Base-by-base conservation (phyloP, 179 eudicot genomes). In the Heliamphora ciliata region DNA sequence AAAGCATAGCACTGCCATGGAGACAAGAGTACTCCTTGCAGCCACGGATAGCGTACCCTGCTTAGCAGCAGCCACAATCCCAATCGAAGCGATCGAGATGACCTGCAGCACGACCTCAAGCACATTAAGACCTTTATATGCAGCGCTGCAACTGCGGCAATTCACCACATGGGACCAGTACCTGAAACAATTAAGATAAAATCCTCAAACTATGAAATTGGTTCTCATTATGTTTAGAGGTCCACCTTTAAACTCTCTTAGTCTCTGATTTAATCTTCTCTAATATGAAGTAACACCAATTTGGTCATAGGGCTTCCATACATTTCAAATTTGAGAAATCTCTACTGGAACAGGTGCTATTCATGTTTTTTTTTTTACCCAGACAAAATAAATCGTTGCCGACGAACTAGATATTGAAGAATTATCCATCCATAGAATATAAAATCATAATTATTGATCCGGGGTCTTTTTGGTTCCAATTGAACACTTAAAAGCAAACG, bases 141-240 rank as follows among this genome's bases (percentile, higher is more conserved):
- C 97, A 63, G 78, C 82, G 58, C 81, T 88, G 86, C 98, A 94
- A 71, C 97, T 94, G 79, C 86, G 79, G 76, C 98, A 94, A 70
- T 88, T 90, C 85, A 91, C 91, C 75, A 87, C 90, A 79, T 94
- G 97, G 77, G 90, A 82, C 97, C 97, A 89, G 79, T 94, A 94
- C 91, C 98, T 94, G 82, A 80, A 82, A 81, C 67, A 61, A 82
- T 63, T 47, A 21, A 44, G 46, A 64, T 6, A 77, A 61, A 46
- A 8, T n/a, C n/a, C 54, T 77, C 80, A 64, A 77, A 18, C 24
- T 0, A 15, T 77, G 15, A 1, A 77, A n/a, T 70, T 11, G 74
- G 15, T 8, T 8, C 1, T 6, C 4, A 15, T 6, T 46, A 66
- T 56, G 58, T 54, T 31, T 31, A 31, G 40, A 31, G 40, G 40